Evolutionary conservation across 768 basidiomycete species (phyloP), one percentile per base, ranked within the genome.

Genomic region (Astraeus odoratus): DNA sequence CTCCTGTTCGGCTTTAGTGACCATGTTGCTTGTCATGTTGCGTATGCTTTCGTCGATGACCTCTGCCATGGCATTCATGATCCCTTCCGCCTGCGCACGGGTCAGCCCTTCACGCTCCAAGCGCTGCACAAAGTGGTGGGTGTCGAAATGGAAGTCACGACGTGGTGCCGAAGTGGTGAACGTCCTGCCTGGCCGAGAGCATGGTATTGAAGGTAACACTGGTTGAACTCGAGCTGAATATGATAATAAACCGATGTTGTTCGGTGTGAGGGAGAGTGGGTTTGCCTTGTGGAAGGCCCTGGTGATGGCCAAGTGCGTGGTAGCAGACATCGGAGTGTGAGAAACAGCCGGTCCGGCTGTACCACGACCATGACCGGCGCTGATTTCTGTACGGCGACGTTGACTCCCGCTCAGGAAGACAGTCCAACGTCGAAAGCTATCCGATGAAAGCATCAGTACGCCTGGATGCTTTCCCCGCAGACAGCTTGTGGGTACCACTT

Each of bases 1-100:
- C 67, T 97, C 95, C 61, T 96, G 92, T 53, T 96, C 91, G 0
- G 90, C 83, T 64, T 91, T 92, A 5, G 89, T 92, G 48, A 98
- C 95, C 83, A 98, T 87, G 56, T 91, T 92, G 54, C 80, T 83
- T 30, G 90, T 89, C 91, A 99, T 93, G 58, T 93, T 95, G 49
- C 85, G 77, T 31, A 97, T 83, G 60, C 90, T 93, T 72, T 99
- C 96, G 64, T 96, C 91, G 30, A 99, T 92, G 50, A 98, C 94
- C 56, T 93, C 91, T 10, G 92, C 89, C 78, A 99, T 87, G 7
- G 94, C 90, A 37, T 83, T 76, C 93, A 98, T 96, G 60, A 99
- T 87, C 3, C 96, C 95, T 61, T 97, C 92, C 0, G 95, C 93
- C 67, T 97, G 95, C 18, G 81, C 80, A 15, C 90, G 78, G 52